phyloP scores from a whole-genome alignment of 805 yeast genomes.

The Saccharomycopsis amapae region DNA sequence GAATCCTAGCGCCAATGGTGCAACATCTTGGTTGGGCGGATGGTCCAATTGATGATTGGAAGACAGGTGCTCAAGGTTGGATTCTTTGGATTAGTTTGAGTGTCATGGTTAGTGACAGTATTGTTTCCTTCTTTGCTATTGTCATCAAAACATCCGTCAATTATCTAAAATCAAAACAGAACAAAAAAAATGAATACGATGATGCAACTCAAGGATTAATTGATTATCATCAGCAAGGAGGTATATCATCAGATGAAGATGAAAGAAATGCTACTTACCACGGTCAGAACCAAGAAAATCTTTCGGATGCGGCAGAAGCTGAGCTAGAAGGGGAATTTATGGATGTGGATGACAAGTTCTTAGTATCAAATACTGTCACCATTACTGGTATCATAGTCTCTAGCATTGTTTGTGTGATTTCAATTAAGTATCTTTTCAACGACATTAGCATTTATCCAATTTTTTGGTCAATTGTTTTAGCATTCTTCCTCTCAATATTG shows the following conservation, averaged over 20 bases:
- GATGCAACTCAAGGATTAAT: background rate
- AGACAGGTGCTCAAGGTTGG: conserved; percentile 95
- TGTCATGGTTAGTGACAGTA: conserved; percentile 88
- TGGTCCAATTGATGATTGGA: conserved; percentile 88
- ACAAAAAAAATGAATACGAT: background rate
- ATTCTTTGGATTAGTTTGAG: conserved; percentile 89
- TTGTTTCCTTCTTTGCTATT: conserved; percentile 68
- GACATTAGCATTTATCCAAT: conserved; percentile 67
- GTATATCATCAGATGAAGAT: conserved; percentile 3
- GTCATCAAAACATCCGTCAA: conserved; percentile 36
- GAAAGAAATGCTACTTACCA: conserved; percentile 24
- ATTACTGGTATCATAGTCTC: conserved; percentile 58
- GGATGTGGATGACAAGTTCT: conserved; percentile 36
- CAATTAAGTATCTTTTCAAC: conserved; percentile 58
- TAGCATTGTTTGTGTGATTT: conserved; percentile 55
- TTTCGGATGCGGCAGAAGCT: conserved; percentile 17
- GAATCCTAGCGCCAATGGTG: conserved; percentile 74
- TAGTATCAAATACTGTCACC: conserved; percentile 46
- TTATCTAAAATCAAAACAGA: conserved; percentile 1
- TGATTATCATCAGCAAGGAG: background rate
- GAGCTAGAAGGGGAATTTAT: conserved; percentile 22
- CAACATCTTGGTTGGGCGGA: conserved; percentile 75
- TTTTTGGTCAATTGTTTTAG: conserved; percentile 60
- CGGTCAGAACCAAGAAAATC: background rate
- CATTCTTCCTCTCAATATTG: conserved; percentile 70